Conservation (phyloP, 2,329 filamentous ascomycete species). For the Colletotrichum paranaense region DNA sequence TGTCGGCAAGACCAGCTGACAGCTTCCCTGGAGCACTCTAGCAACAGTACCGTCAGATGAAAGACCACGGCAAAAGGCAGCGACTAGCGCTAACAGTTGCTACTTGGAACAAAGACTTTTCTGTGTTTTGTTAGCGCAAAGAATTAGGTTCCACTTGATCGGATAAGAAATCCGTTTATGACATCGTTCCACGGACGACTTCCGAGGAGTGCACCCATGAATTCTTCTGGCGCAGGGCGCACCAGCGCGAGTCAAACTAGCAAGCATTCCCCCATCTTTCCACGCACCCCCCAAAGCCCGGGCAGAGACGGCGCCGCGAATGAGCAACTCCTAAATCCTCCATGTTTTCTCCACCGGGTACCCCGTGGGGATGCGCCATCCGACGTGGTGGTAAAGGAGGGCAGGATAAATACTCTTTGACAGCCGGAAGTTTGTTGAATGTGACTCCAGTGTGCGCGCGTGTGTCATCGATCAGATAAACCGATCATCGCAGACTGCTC, state of each 20-base stretch:
- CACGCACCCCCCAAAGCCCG: not conserved
- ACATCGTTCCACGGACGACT: conserved; percentile 29
- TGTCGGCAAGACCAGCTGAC: conserved; percentile 7
- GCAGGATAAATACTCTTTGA: conserved; percentile 33
- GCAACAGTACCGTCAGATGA: not conserved
- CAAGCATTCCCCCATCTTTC: conserved; percentile 15
- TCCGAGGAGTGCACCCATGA: conserved; percentile 18
- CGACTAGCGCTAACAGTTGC: not conserved
- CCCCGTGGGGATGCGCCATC: conserved; percentile 31
- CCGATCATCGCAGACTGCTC: not conserved
- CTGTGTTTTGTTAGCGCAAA: not conserved
- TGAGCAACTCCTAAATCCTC: conserved; percentile 20
- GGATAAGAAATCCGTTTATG: conserved; percentile 4
- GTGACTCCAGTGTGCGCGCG: not conserved
- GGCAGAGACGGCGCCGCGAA: conserved; percentile 13
- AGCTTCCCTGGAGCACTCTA: not conserved
- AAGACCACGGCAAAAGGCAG: too few species aligned
- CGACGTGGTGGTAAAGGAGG: conserved; percentile 16
- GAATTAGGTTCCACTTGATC: not conserved
- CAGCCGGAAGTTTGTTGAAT: conserved; percentile 3
- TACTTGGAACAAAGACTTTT: not conserved
- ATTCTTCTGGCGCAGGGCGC: conserved; percentile 8
- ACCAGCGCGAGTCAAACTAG: conserved; percentile 26
- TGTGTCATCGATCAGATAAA: not conserved
- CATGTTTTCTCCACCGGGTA: conserved; percentile 28